Percentiles rank a stretch among this genome's conserved stretches.
Evolutionary conservation across 257 asterid genomes (phyloP).

Genomic region (Solanum chiquidenum): DNA sequence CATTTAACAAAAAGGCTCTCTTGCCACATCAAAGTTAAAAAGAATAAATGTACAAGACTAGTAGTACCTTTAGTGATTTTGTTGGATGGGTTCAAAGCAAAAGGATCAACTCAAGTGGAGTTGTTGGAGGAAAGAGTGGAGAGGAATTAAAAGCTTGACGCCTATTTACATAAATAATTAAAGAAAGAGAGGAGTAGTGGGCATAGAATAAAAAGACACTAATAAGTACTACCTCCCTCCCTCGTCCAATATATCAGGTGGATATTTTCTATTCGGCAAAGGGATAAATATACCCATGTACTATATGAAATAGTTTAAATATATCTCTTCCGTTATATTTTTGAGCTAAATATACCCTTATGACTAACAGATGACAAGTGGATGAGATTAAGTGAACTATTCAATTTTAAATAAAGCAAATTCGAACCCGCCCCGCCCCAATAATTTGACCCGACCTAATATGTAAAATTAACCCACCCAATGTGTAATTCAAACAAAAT

Average conservation of each 20-base stretch:
- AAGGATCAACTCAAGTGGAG: slow-evolving; percentile 19
- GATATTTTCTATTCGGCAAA: too few relatives aligned
- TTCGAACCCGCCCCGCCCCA: too few relatives aligned
- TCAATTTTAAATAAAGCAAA: too few relatives aligned
- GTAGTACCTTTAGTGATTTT: slow-evolving; percentile 13
- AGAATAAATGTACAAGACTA: background rate
- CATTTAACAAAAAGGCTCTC: slow-evolving; percentile 40
- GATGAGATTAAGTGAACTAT: too few relatives aligned
- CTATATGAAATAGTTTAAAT: too few relatives aligned
- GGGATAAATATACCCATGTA: too few relatives aligned
- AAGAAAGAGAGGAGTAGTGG: background rate
- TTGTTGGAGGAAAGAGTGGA: slow-evolving; percentile 1
- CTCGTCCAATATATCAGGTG: background rate
- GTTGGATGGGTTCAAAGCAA: slow-evolving; percentile 9
- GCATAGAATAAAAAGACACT: background rate
- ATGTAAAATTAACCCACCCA: too few relatives aligned
- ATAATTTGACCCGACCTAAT: too few relatives aligned
- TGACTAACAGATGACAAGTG: too few relatives aligned
- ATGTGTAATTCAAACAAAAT: too few relatives aligned
- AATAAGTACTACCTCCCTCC: background rate
- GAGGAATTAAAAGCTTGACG: background rate
- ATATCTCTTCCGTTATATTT: too few relatives aligned
- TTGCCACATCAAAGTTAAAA: slow-evolving; percentile 31
- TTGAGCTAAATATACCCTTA: too few relatives aligned
- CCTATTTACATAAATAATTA: slow-evolving; percentile 15